A percentile compares a stretch with the other conserved stretches of the same genome.
Evolutionary conservation across 2,329 filamentous ascomycete species (phyloP).

Genomic region (Leptographium flavum): DNA sequence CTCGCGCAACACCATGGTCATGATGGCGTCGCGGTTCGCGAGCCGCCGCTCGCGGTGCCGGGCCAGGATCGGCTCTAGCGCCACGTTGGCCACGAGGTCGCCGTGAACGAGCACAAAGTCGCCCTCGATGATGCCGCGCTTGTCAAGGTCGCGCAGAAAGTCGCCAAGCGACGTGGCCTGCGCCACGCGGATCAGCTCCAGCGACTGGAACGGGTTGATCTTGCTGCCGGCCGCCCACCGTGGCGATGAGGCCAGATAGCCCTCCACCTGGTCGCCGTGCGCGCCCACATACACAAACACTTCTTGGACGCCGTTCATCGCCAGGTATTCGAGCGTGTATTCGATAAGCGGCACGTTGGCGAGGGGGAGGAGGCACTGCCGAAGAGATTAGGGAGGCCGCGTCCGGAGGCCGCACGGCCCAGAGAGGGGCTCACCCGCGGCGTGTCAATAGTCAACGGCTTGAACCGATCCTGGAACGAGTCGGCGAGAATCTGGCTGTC

Average conservation of each 20-base stretch:
- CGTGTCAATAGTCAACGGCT: slow-evolving; percentile 74
- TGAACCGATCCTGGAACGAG: slow-evolving; percentile 85
- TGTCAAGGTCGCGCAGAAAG: slow-evolving; percentile 86
- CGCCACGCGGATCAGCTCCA: slow-evolving; percentile 74
- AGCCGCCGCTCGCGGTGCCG: slow-evolving; percentile 68
- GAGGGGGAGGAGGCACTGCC: slow-evolving; percentile 76
- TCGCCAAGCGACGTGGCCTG: slow-evolving; percentile 81
- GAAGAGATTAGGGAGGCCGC: not conserved
- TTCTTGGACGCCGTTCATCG: slow-evolving; percentile 87
- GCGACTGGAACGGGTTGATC: slow-evolving; percentile 54
- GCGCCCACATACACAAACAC: slow-evolving; percentile 85
- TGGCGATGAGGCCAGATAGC: slow-evolving; percentile 65
- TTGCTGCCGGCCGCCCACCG: slow-evolving; percentile 48
- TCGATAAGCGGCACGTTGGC: slow-evolving; percentile 93
- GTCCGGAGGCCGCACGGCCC: slow-evolving; percentile 19
- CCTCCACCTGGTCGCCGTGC: slow-evolving; percentile 75
- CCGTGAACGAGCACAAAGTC: slow-evolving; percentile 91
- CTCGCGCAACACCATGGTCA: slow-evolving; percentile 85
- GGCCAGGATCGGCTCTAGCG: slow-evolving; percentile 64
- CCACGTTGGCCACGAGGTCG: slow-evolving; percentile 80
- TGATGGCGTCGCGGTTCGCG: slow-evolving; percentile 85
- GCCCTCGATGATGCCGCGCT: slow-evolving; percentile 67
- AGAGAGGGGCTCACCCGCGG: slow-evolving; percentile 47
- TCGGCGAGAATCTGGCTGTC: slow-evolving; percentile 64
- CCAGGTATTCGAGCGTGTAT: slow-evolving; percentile 92